These are phyloP conservation scores for Aphanomyces cochlioides DNA, from an alignment of 352 stramenopile species.

Conservation along the genomic window DNA sequence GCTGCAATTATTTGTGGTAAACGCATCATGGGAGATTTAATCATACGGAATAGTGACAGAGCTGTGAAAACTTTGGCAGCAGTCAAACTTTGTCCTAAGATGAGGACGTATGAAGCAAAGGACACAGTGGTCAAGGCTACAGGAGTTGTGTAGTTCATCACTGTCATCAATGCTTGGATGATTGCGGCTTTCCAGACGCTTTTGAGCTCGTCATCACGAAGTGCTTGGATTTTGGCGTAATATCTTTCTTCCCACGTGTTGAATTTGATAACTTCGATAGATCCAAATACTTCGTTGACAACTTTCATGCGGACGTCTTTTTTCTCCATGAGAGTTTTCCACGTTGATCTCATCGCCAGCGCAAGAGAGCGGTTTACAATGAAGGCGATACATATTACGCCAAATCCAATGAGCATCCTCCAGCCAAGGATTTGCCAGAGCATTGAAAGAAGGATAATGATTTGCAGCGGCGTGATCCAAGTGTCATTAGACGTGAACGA, in stretches of 20 bases:
- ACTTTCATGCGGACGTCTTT: conserved; percentile 88
- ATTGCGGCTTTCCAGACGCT: conserved; percentile 15
- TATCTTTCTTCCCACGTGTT: conserved; percentile 90
- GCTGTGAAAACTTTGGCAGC: conserved; percentile 60
- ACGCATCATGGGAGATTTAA: conserved; percentile 39
- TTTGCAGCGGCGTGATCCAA: conserved; percentile 45
- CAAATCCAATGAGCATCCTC: conserved; percentile 42
- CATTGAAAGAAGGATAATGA: conserved; percentile 39
- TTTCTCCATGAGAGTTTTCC: conserved; percentile 70
- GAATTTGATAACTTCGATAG: conserved; percentile 95
- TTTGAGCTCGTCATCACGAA: conserved; percentile 43
- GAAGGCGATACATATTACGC: conserved; percentile 37
- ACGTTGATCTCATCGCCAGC: conserved; percentile 40
- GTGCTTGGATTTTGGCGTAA: conserved; percentile 29
- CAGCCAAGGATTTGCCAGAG: conserved; percentile 36
- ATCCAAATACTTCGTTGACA: conserved; percentile 85
- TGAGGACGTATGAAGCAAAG: conserved; percentile 44
- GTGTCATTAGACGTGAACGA: conserved; percentile 42
- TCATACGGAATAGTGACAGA: conserved; percentile 49
- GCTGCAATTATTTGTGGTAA: conserved; percentile 40
- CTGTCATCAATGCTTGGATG: conserved; percentile 21
- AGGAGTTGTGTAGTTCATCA: conserved; percentile 32
- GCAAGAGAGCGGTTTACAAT: conserved; percentile 48
- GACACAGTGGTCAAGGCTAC: conserved; percentile 43
- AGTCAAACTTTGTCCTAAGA: conserved; percentile 39